Base-by-base conservation (phyloP, 2,329 filamentous ascomycete genomes). In the Amauroascus niger region DNA sequence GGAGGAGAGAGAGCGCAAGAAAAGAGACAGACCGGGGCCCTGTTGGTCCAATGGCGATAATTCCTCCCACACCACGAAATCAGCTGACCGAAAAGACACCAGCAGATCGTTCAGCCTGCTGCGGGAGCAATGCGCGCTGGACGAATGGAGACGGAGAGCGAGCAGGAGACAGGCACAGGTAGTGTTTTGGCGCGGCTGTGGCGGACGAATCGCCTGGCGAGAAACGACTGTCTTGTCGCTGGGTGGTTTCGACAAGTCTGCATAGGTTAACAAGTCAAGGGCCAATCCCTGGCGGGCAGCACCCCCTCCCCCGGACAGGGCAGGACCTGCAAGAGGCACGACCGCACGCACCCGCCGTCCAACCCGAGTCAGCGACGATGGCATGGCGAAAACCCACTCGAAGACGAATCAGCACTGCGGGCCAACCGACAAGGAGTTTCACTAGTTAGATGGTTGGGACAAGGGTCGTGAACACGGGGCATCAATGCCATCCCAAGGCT, bases 71-170 rank as follows among this genome's bases (percentile, higher is more conserved):
- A 57, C 59, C 62, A 59, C 41, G 11, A 56, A 41, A 58, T 65
- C 63, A 65, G 61, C 63, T 65, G 63, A 65, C 57, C 56, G 55
- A 58, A 60, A 59, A 56, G 52, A 44, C 55, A 59, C 60, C 60
- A 59, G 54, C 60, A 60, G 62, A 60, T 60, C 56, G 52, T 53
- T 49, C 49, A 46, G 45, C 52, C 54, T 50, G 58, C 58, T 54
- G 58, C 58, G 55, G 58, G 50, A 59, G 58, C 35, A 49, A 54
- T 56, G 56, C 58, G 56, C 45, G 58, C 41, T 46, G 47, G 39
- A 55, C 53, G 55, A 58, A 58, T 57, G 50, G 46, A 49, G 56
- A 55, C 51, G 28, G 44, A 41, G 56, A 51, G 52, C n/a, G 56
- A 53, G 51, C 51, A 45, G 37, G 49, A 54, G 43, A 52, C 32